Percentiles rank a stretch among this genome's conserved stretches.
phyloP scores from a whole-genome alignment of 1,284 basidiomycete genomes.

The Heterobasidion annosum region DNA sequence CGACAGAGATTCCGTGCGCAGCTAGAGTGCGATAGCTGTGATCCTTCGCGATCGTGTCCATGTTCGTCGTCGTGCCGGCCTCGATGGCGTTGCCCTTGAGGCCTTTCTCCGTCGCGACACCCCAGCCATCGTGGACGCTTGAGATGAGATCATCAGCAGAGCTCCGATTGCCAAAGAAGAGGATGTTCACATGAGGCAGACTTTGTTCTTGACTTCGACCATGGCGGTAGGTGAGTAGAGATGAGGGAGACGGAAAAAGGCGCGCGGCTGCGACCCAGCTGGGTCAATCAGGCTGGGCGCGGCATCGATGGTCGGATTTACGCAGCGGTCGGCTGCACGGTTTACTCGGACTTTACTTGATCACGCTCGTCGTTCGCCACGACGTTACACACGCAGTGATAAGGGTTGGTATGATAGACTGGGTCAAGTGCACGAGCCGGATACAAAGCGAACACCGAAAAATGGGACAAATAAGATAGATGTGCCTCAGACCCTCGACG shows the following conservation, averaged over 20 bases:
- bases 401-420: too few relatives aligned
- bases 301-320: too few relatives aligned
- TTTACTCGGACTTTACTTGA: too few relatives aligned
- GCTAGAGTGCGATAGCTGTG: constrained; percentile 66
- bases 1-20: constrained; percentile 83
- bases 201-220: constrained; percentile 72
- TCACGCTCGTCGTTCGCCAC: too few relatives aligned
- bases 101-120: constrained; percentile 56
- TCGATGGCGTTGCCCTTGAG: constrained; percentile 83
- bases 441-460: not conserved
- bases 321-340: too few relatives aligned
- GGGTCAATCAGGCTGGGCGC: too few relatives aligned
- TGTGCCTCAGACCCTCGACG: not conserved
- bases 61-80: constrained; percentile 74
- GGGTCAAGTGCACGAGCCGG: too few relatives aligned
- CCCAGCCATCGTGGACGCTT: constrained; percentile 94
- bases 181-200: constrained; percentile 73
- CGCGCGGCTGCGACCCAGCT: not conserved
- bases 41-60: constrained; percentile 79
- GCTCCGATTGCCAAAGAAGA: not conserved
- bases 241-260: not conserved
- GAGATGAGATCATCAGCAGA: not conserved
- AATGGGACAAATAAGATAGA: not conserved
- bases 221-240: constrained; percentile 12
- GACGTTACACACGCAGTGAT: too few relatives aligned